Evolutionary conservation across 2,329 filamentous ascomycete genomes (phyloP), one percentile per base, ranked within the genome.

Genomic region (Cercospora zeae-maydis): DNA sequence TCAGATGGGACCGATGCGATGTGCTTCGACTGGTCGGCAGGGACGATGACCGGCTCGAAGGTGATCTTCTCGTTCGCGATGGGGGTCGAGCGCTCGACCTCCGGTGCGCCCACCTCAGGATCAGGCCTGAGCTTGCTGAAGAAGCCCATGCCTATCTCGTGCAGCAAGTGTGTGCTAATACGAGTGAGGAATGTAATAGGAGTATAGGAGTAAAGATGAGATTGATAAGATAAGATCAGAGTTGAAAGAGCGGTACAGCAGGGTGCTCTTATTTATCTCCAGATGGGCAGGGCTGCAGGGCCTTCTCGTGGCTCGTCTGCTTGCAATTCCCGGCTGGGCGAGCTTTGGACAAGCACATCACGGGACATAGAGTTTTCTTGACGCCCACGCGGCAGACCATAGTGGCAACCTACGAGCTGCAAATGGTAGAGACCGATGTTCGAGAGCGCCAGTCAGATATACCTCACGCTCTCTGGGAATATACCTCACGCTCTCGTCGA

Each of bases 11-110:
- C 51, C 9, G 61, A 59, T 33, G 52, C 55, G 30, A 65, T 65
- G 9, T 67, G 47, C 57, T 59, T 59, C 8, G 57, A 61, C 16
- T 65, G 63, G n/a, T 61, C 58, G n/a, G 45, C 52, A 14, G 61
- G 37, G 14, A 63, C 42, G 33, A 61, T 31, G 7, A 58, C 54
- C 31, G 51, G 24, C 2, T 57, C 54, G 4, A 57, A 42, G 31
- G 49, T 49, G 2, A 11, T 19, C 36, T 39, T 36, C 19, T 58
- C 59, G 39, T 36, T 47, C 5, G 33, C 45, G 24, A 42, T 21
- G 10, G 54, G 30, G 19, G 34, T 6, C 8, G 54, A 31, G 24
- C 54, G 54, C 34, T 30, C 45, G 39, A 62, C 61, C 33, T 66
- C 64, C 31, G 62, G 64, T 4, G 53, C 37, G 16, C 31, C 56